phyloP scores from a whole-genome alignment of 257 asterid species.

The Solanum piurae region DNA sequence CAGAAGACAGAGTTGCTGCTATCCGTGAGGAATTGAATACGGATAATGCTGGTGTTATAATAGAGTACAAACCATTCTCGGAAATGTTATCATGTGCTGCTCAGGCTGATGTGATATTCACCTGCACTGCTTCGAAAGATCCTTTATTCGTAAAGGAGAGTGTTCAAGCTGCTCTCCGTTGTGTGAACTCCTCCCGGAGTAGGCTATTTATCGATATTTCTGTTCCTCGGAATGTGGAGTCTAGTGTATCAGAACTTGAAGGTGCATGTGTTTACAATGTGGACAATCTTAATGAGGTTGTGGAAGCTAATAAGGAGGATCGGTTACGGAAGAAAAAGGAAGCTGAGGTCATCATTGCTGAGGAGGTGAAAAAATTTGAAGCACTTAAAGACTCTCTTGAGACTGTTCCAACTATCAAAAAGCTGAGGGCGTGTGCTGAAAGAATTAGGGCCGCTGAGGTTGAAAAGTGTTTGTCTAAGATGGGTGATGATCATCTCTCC shows the following conservation, averaged over 20 bases:
- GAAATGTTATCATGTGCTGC: slow-evolving; percentile 51
- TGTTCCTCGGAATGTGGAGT: slow-evolving; percentile 82
- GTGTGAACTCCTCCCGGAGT: slow-evolving; percentile 18
- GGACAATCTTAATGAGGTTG: slow-evolving; percentile 81
- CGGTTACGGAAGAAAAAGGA: slow-evolving; percentile 61
- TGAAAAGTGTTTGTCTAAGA: slow-evolving; percentile 64
- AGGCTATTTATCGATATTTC: slow-evolving; percentile 76
- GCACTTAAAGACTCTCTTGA: slow-evolving; percentile 81
- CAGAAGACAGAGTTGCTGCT: slow-evolving; percentile 59
- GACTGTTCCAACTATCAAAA: slow-evolving; percentile 81
- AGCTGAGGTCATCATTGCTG: slow-evolving; percentile 54
- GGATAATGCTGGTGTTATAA: slow-evolving; percentile 39
- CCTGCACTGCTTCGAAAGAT: slow-evolving; percentile 66
- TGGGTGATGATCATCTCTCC: slow-evolving; percentile 41
- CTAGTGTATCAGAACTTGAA: slow-evolving; percentile 53
- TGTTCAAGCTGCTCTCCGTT: slow-evolving; percentile 36
- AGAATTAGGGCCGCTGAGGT: slow-evolving; percentile 72
- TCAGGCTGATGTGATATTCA: slow-evolving; percentile 74
- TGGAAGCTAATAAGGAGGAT: slow-evolving; percentile 77
- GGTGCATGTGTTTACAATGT: slow-evolving; percentile 56
- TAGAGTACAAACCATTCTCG: slow-evolving; percentile 39
- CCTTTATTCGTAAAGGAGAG: slow-evolving; percentile 56
- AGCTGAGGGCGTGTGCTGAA: slow-evolving; percentile 73
- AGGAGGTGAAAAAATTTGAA: slow-evolving; percentile 64
- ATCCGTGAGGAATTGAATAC: slow-evolving; percentile 41